Percentiles rank a stretch among this genome's conserved stretches.
Conservation (phyloP, 495 filamentous ascomycete species). For the Penicillium cataractarum region DNA sequence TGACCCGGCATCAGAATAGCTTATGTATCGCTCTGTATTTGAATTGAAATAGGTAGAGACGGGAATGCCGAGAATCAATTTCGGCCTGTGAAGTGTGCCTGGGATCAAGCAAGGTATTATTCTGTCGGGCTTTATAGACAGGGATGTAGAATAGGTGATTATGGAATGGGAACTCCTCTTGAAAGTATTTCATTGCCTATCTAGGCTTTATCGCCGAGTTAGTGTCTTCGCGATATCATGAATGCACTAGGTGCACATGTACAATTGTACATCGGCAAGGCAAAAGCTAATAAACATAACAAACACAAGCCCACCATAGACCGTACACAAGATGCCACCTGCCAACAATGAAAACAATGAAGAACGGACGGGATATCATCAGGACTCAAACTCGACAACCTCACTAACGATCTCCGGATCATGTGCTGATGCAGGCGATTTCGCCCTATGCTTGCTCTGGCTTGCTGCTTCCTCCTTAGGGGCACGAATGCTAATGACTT, state of each 20-base stretch:
- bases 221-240: neutral
- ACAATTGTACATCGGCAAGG: conserved; percentile 17
- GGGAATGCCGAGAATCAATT: too few species aligned
- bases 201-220: neutral
- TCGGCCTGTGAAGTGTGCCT: too few species aligned
- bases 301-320: conserved; percentile 10
- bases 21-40: too few species aligned
- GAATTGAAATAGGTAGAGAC: too few species aligned
- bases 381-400: conserved; percentile 47
- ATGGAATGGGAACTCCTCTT: neutral
- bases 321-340: neutral
- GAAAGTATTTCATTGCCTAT: conserved; percentile 4
- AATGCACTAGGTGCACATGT: conserved; percentile 15
- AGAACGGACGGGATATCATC: conserved; percentile 22
- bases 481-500: conserved; percentile 26
- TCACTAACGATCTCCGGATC: conserved; percentile 42
- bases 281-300: conserved; percentile 9
- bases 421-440: conserved; percentile 7
- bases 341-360: conserved; percentile 4
- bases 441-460: conserved; percentile 10
- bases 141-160: neutral
- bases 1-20: too few species aligned
- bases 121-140: neutral
- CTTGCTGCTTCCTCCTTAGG: conserved; percentile 33
- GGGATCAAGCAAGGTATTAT: too few species aligned